phyloP scores from a whole-genome alignment of 805 yeast genomes.

The Yarrowia divulgata region DNA sequence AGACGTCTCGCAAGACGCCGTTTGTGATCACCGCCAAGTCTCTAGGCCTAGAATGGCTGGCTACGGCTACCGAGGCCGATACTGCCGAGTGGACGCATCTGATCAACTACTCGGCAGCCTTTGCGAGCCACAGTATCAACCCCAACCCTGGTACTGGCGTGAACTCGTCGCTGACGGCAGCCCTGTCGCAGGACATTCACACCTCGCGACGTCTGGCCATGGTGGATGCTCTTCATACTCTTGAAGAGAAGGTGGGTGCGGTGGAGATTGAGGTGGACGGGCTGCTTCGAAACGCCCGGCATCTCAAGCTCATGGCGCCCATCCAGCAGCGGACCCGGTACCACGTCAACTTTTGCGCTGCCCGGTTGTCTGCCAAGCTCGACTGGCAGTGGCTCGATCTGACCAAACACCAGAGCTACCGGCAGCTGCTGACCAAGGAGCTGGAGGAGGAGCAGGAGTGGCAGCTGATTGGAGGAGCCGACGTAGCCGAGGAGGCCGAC shows the following conservation, averaged over 20 bases:
- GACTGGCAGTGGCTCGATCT: conserved; percentile 66
- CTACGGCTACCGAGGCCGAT: conserved; percentile 58
- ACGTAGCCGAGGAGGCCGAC: conserved; percentile 13
- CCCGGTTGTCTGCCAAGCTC: conserved; percentile 58
- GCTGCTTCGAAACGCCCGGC: conserved; percentile 51
- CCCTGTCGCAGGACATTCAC: conserved; percentile 17
- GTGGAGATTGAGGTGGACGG: conserved; percentile 51
- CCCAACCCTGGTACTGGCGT: conserved; percentile 28
- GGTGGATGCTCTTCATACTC: conserved; percentile 43
- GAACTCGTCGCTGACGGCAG: conserved; percentile 13
- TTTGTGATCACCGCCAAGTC: conserved; percentile 49
- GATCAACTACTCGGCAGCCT: conserved; percentile 61
- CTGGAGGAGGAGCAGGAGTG: conserved; percentile 41
- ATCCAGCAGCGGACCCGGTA: conserved; percentile 62
- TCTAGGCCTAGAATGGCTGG: conserved; percentile 50
- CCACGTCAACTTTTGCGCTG: conserved; percentile 55
- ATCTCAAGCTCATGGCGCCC: conserved; percentile 61
- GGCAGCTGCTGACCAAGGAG: conserved; percentile 51
- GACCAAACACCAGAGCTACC: conserved; percentile 55
- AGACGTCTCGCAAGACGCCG: conserved; percentile 42
- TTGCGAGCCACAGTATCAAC: conserved; percentile 52
- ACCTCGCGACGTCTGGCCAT: conserved; percentile 33
- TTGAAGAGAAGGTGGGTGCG: conserved; percentile 50
- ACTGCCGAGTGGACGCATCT: conserved; percentile 65
- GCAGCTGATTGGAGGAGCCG: conserved; percentile 18